Evolutionary conservation across 768 basidiomycete genomes (phyloP), one percentile per base, ranked within the genome.

Genomic region (Suillus tomentosus): DNA sequence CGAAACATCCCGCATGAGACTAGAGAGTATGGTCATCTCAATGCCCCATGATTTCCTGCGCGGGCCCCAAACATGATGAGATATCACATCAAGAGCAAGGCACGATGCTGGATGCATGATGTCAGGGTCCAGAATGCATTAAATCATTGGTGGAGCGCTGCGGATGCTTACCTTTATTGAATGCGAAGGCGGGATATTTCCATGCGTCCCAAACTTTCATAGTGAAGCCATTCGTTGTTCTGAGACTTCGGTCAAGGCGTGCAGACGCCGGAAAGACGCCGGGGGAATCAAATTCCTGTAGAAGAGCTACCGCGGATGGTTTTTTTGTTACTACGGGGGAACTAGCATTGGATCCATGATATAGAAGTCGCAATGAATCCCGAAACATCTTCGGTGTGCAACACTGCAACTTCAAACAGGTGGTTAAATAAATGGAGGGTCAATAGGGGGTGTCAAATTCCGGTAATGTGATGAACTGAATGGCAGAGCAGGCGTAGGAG

Each of bases 1-100:
- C 15, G 88, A 88, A 39, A 91, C 86, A 47, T 94, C 92, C 61
- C 95, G 87, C 83, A 95, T 91, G 70, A 96, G 82, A 64, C 86
- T 87, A n/a, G 86, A 86, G 15, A 94, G 84, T 37, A 96, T 83
- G 3, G 96, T 96, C 92, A 98, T 94, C 77, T 93, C 91, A 61
- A 95, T 88, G 1, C 95, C 94, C 96, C 96, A 99, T 7, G 90
- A 88, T 72, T 91, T 91, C 72, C 88, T 87, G 50, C 90, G 87
- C 1, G 96, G 95, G 3, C 96, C 96, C 80, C 87, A 90, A 47
- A 98, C 78, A 66, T 89, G 86, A 73, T 97, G 91, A 8, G 83
- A 80, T 55, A 96, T 75, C 31, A 97, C 82, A 61, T 93, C 95
- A 14, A 82, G 78, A 4, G 88, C 86, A 7, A 87, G 70, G 34